These are phyloP conservation scores for Ceratobasidium theobromae DNA, from an alignment of 1,284 basidiomycete species.

Conservation along the genomic window DNA sequence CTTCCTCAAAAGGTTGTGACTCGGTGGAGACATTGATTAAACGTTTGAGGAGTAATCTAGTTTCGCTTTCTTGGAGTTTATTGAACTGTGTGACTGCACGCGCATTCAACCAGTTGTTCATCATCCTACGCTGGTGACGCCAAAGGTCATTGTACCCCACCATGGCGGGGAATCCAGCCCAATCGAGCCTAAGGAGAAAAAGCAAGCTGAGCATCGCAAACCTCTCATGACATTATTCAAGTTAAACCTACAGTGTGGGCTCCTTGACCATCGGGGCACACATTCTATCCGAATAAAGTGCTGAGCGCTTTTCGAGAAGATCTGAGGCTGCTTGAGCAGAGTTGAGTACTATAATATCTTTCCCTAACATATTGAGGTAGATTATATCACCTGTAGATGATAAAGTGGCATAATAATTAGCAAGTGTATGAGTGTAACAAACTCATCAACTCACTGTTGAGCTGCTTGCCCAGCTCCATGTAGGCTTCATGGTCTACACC, in stretches of 20 bases:
- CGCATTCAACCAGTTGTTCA: constrained; percentile 9
- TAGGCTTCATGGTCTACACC: neutral
- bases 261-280: neutral
- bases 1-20: neutral
- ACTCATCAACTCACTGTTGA: neutral
- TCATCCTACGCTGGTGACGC: constrained; percentile 7
- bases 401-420: too few relatives aligned
- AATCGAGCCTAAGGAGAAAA: neutral
- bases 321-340: too few relatives aligned
- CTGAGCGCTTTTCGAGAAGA: constrained; percentile 11
- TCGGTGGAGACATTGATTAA: neutral
- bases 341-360: constrained; percentile 8
- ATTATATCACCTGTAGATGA: constrained; percentile 16
- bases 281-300: constrained; percentile 19
- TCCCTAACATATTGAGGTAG: constrained; percentile 2
- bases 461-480: neutral
- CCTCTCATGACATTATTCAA: too few relatives aligned
- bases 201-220: too few relatives aligned
- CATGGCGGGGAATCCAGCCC: neutral
- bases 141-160: constrained; percentile 1
- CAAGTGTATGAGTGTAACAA: neutral
- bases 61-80: neutral
- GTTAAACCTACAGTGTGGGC: neutral
- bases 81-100: neutral
- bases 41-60: neutral